These are phyloP conservation scores for Kandelia obovata DNA, from an alignment of 345 rosid genomes.

Conservation along the genomic window DNA sequence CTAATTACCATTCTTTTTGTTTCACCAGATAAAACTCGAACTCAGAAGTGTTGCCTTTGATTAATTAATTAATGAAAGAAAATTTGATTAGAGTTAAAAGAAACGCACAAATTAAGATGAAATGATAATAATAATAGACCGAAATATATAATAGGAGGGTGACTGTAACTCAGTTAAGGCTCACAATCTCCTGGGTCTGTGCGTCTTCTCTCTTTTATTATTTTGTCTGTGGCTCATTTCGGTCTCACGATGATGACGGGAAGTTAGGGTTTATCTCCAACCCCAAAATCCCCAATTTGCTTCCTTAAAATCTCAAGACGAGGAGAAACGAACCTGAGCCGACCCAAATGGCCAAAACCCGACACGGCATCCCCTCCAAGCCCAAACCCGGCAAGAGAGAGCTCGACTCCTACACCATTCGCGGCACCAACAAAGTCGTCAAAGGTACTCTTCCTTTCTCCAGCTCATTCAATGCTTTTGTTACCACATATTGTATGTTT, in stretches of 20 bases:
- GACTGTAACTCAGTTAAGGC: too few species aligned
- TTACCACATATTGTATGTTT: not conserved
- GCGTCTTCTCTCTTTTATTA: not conserved
- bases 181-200: too few species aligned
- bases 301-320: not conserved
- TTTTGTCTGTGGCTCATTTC: too few species aligned
- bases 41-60: too few species aligned
- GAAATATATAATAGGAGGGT: too few species aligned
- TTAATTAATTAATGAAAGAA: too few species aligned
- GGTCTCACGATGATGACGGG: not conserved
- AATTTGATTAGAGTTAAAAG: too few species aligned
- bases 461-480: not conserved
- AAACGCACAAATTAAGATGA: too few species aligned
- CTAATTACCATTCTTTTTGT: too few species aligned
- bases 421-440: conserved; percentile 64
- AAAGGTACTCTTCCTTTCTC: conserved; percentile 33
- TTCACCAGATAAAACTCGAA: too few species aligned
- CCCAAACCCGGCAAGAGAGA: conserved; percentile 47
- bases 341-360: conserved; percentile 66
- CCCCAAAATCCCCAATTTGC: not conserved
- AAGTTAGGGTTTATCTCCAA: conserved; percentile 23
- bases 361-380: conserved; percentile 53
- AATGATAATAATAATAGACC: too few species aligned
- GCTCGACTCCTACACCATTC: conserved; percentile 61
- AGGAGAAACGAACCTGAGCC: not conserved